A percentile compares a stretch with the other conserved stretches of the same genome.
Evolutionary conservation across 2,329 filamentous ascomycete species (phyloP).

Genomic region (Neurospora sp.): DNA sequence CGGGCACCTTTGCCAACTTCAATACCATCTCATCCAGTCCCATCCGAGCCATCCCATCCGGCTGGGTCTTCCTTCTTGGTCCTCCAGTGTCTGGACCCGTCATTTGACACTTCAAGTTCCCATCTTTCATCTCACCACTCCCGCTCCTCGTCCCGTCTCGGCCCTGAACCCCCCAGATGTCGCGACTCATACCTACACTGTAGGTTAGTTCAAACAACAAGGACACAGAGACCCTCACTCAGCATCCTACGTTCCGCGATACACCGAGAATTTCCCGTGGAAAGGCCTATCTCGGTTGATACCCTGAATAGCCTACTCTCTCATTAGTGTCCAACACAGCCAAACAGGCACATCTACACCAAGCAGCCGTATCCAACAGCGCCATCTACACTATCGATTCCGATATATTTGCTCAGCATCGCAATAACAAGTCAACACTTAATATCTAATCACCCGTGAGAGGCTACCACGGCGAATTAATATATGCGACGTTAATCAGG

Average conservation of each 20-base stretch:
- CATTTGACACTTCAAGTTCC: background rate
- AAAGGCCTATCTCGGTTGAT: background rate
- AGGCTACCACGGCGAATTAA: conserved; percentile 11
- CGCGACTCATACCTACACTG: background rate
- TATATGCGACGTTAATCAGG: conserved; percentile 40
- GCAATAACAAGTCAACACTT: background rate
- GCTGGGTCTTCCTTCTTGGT: background rate
- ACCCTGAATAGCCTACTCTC: background rate
- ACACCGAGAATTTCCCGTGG: background rate
- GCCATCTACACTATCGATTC: background rate
- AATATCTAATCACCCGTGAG: conserved; percentile 1
- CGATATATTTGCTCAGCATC: background rate
- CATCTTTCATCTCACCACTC: background rate
- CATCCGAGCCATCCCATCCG: background rate
- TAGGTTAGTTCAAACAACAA: background rate
- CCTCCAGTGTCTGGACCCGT: background rate
- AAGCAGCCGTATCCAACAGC: background rate
- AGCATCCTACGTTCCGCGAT: background rate
- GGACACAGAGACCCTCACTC: background rate
- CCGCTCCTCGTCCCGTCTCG: background rate
- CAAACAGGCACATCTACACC: background rate
- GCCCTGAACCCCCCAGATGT: background rate
- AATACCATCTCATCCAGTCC: background rate
- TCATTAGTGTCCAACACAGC: background rate
- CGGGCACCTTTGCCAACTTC: background rate